These are phyloP conservation scores for Heterobasidion parviporum DNA, from an alignment of 1,284 basidiomycete species.

Conservation along the genomic window DNA sequence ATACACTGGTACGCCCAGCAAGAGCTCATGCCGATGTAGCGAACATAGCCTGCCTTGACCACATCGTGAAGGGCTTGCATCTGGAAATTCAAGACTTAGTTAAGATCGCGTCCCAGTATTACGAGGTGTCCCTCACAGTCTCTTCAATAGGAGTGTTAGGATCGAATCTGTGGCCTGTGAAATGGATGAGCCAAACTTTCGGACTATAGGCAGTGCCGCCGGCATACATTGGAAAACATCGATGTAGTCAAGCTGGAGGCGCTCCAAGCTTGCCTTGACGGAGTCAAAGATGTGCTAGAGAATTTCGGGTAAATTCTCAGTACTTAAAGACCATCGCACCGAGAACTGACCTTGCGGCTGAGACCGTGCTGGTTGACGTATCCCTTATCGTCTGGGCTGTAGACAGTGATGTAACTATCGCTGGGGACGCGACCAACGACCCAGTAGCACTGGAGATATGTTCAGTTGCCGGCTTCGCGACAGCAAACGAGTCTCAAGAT, in stretches of 20 bases:
- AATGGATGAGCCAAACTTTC: background rate
- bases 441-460: background rate
- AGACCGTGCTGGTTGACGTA: slow-evolving; percentile 31
- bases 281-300: slow-evolving; percentile 36
- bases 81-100: background rate
- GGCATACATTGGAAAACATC: slow-evolving; percentile 26
- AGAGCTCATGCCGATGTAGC: slow-evolving; percentile 32
- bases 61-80: slow-evolving; percentile 42
- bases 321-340: slow-evolving; percentile 11
- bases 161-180: slow-evolving; percentile 20
- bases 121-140: slow-evolving; percentile 9
- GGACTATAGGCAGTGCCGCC: background rate
- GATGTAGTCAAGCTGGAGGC: slow-evolving; percentile 35
- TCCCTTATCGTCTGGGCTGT: slow-evolving; percentile 18
- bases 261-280: slow-evolving; percentile 31
- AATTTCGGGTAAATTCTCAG: background rate
- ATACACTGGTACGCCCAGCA: slow-evolving; percentile 6
- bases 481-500: background rate
- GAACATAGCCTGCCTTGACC: slow-evolving; percentile 30
- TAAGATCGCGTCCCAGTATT: background rate
- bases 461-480: background rate
- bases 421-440: background rate
- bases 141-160: slow-evolving; percentile 14
- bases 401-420: slow-evolving; percentile 9
- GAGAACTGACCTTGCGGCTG: slow-evolving; percentile 26